Conservation (phyloP, 805 yeast genomes). For the Kregervanrija delftensis region DNA sequence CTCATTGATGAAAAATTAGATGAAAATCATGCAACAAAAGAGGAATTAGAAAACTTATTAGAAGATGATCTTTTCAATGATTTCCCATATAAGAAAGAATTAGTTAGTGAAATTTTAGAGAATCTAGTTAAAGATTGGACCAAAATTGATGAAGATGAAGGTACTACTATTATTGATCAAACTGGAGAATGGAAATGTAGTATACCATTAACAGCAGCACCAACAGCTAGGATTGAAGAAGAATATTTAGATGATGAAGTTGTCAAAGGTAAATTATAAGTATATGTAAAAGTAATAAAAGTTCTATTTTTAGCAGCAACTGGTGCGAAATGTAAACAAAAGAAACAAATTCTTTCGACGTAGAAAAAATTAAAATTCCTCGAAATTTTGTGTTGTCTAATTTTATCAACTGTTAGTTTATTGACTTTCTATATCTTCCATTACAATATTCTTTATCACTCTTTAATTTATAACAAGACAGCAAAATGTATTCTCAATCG, state of each 20-base stretch:
- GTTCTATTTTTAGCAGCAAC: too few relatives aligned
- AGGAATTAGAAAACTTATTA: slow-evolving; percentile 9
- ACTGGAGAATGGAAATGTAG: slow-evolving; percentile 51
- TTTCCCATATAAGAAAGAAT: slow-evolving; percentile 14
- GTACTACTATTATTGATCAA: slow-evolving; percentile 38
- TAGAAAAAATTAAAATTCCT: too few relatives aligned
- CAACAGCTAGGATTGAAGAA: slow-evolving; percentile 38
- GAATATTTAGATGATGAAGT: slow-evolving; percentile 18
- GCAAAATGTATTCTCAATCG: too few relatives aligned
- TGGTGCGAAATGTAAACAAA: too few relatives aligned
- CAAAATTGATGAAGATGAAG: slow-evolving; percentile 8
- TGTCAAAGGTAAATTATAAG: slow-evolving; percentile 6
- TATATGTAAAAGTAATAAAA: background rate
- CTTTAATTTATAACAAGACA: too few relatives aligned
- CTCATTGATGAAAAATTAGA: slow-evolving; percentile 7
- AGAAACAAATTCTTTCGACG: too few relatives aligned
- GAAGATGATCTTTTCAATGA: slow-evolving; percentile 13
- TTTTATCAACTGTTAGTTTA: too few relatives aligned
- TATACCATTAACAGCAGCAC: slow-evolving; percentile 51
- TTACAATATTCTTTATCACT: too few relatives aligned
- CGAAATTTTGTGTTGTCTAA: too few relatives aligned
- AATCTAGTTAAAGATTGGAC: slow-evolving; percentile 12
- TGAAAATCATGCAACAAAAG: slow-evolving; percentile 6
- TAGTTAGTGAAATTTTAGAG: slow-evolving; percentile 10
- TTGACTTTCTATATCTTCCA: too few relatives aligned